A percentile compares a stretch with the other conserved stretches of the same genome.
These are phyloP conservation scores for Aleurites moluccanus DNA, from an alignment of 441 rosid species.

Conservation along the genomic window DNA sequence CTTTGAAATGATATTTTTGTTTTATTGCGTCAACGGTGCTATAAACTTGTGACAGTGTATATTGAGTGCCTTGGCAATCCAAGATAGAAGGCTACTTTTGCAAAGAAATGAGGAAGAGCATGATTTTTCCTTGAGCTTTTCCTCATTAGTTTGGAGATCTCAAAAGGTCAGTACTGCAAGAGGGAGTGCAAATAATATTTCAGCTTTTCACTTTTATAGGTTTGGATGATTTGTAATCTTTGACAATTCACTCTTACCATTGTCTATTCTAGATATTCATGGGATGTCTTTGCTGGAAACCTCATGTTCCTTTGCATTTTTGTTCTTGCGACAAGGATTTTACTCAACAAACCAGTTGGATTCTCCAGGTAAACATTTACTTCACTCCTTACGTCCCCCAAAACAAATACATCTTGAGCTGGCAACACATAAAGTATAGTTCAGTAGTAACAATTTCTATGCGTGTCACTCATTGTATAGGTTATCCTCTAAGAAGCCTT, in stretches of 20 bases:
- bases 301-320: conserved; percentile 49
- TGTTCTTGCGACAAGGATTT: conserved; percentile 42
- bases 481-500: neutral
- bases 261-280: conserved; percentile 43
- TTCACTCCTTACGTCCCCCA: neutral
- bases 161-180: conserved; percentile 37
- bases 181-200: neutral
- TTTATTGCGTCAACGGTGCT: conserved; percentile 9
- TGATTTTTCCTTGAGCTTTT: conserved; percentile 36
- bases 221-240: conserved; percentile 17
- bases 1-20: conserved; percentile 19
- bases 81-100: conserved; percentile 64
- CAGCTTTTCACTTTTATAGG: neutral
- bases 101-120: conserved; percentile 40
- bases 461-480: neutral
- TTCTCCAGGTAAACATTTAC: conserved; percentile 45
- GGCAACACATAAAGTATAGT: neutral
- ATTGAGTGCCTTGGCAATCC: conserved; percentile 40
- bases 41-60: conserved; percentile 2
- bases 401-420: neutral
- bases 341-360: conserved; percentile 36
- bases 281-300: conserved; percentile 55
- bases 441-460: neutral
- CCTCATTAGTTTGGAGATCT: conserved; percentile 37
- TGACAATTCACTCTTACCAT: conserved; percentile 10